Evolutionary conservation across 441 rosid species (phyloP).

Genomic region (Jatropha podagrica): DNA sequence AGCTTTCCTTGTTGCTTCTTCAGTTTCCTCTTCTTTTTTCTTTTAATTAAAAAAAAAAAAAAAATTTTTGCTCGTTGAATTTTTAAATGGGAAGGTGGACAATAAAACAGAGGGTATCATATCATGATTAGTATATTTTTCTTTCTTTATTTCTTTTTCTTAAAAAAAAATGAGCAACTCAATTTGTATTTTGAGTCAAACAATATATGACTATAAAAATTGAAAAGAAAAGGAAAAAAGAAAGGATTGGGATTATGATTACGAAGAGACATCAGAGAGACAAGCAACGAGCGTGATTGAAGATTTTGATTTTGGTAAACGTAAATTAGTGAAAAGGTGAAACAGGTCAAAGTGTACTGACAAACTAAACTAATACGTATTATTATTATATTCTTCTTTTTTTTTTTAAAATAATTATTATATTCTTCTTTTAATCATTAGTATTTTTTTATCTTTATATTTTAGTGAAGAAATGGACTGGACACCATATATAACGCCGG

Average conservation of each 20-base stretch:
- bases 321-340: constrained; percentile 22
- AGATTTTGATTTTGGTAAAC: constrained; percentile 18
- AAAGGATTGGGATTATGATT: constrained; percentile 16
- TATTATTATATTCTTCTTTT: neutral
- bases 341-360: constrained; percentile 1
- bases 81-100: constrained; percentile 24
- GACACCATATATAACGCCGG: neutral
- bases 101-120: constrained; percentile 27
- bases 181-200: constrained; percentile 6
- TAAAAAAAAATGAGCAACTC: too few species aligned
- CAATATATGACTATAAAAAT: neutral
- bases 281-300: constrained; percentile 27
- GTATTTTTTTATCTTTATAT: neutral
- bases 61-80: neutral
- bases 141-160: neutral
- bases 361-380: neutral
- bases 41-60: neutral
- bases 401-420: too few species aligned
- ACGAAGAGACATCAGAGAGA: neutral
- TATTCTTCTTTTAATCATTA: neutral
- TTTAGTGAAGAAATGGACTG: constrained; percentile 5
- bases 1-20: constrained; percentile 37
- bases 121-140: neutral
- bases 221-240: neutral
- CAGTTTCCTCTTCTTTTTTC: neutral